Evolutionary conservation across 2,329 filamentous ascomycete genomes (phyloP), one percentile per base, ranked within the genome.

Genomic region (Paraphoma chrysanthemicola): DNA sequence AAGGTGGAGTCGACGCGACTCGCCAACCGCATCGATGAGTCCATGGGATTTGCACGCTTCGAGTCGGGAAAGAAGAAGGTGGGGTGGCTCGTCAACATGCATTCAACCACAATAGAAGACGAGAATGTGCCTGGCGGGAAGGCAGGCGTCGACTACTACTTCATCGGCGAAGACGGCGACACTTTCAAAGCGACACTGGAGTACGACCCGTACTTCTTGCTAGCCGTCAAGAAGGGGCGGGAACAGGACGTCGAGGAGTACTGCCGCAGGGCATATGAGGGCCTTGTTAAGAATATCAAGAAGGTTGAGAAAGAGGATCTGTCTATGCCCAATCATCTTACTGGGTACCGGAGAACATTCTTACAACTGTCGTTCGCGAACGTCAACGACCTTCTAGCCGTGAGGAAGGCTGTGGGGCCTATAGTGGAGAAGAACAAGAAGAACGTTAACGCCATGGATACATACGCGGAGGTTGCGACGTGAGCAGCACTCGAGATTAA

Each of bases 161-260:
- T 99, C 78, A 90, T 99, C 56, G 75, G 72, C 54, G 76, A 78
- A 45, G 91, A 96, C 54, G 88, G 92, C 12, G 87, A 89, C 47
- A 94, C 90, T 5, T 99, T 99, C 84, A 99, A 99, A 77, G 93
- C 95, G 10, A 97, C 93, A 0, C 81, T 99, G 63, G 92, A 97
- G 79, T 98, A 97, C 76, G 93, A 98, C 68, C 95, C 95, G 0
- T 99, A 99, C 80, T 97, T 99, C 68, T 79, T 99, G 57, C 87
- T 99, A 51, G 94, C 93, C 0, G 91, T 93, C 50, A 95, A 93
- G 77, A 91, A 89, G 71, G 92, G 93, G 7, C 88, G 88, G 68
- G 96, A 99, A 79, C 85, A 87, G 49, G 96, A 99, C 77, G 95
- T 97, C 1, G 96, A 99, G 75, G 95, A 99, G 80, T 99, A 93